Percentiles rank a stretch among this genome's conserved stretches.
These are phyloP conservation scores for Mortierella hygrophila DNA, from an alignment of 192 early-diverging fungal species.

Conservation along the genomic window DNA sequence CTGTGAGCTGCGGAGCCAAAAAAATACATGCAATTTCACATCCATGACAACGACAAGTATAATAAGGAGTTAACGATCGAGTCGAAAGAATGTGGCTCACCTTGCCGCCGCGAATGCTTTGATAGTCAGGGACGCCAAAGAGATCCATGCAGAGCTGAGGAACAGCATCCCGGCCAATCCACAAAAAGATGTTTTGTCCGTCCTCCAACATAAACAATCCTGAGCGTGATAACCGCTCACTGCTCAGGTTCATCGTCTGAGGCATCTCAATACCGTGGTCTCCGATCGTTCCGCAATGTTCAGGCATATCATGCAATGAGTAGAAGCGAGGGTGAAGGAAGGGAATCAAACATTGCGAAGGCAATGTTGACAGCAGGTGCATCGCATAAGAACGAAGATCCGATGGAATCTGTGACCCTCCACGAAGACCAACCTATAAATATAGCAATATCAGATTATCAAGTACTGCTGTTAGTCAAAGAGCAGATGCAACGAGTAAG, in stretches of 20 bases:
- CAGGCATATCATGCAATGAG: constrained; percentile 85
- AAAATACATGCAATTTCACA: not conserved
- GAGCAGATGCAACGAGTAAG: not conserved
- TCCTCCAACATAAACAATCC: constrained; percentile 92
- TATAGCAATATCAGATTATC: not conserved
- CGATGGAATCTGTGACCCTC: constrained; percentile 76
- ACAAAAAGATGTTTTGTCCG: constrained; percentile 87
- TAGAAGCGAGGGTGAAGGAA: constrained; percentile 85
- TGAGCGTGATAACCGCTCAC: constrained; percentile 86
- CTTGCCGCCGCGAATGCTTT: constrained; percentile 83
- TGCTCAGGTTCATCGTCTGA: constrained; percentile 80
- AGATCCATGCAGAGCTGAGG: constrained; percentile 82
- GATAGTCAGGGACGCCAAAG: constrained; percentile 83
- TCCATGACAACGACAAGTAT: not conserved
- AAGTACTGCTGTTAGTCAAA: not conserved
- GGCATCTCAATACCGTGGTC: constrained; percentile 81
- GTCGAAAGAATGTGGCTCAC: constrained; percentile 45
- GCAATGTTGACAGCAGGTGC: constrained; percentile 84
- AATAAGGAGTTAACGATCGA: not conserved
- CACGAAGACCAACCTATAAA: constrained; percentile 67
- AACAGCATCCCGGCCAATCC: constrained; percentile 85
- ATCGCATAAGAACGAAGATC: constrained; percentile 88
- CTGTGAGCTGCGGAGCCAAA: not conserved
- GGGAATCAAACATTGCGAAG: constrained; percentile 80
- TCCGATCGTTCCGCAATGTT: constrained; percentile 66